Base-by-base conservation (phyloP, 2,329 filamentous ascomycete species). In the Immersiporthe knoxdaviesiana region DNA sequence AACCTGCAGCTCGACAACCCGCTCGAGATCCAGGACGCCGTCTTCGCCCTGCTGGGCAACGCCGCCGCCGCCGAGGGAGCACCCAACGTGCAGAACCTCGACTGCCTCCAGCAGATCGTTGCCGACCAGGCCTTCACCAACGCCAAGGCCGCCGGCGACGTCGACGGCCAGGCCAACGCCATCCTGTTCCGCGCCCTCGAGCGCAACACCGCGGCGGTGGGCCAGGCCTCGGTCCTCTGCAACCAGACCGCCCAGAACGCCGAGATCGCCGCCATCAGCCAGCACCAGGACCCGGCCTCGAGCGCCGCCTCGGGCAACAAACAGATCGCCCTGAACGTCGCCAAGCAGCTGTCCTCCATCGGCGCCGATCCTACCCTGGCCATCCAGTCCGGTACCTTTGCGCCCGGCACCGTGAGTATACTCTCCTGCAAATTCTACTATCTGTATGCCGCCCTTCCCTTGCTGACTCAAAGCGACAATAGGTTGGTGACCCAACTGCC, bases 71-170 rank as follows among this genome's bases (percentile, higher is more conserved):
- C 78, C 3, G 73, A 74, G 0, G 84, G 84, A 21, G 72, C 65
- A 12, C 62, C 62, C 18, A 63, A 35, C n/a, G 69, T 72, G 44
- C 61, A 70, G 37, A 72, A 72, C 63, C 41, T 71, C 16, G 70
- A 71, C 65, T 72, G 71, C 35, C 69, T 72, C 0, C 67, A 72
- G 54, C 71, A 72, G 44, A 78, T 78, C 59, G 79, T 76, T 24
- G 81, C 81, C n/a, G 81, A 83, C 71, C 80, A 81, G 72, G 81
- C 81, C 27, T 83, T 83, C 75, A 83, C 80, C 71, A 83, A 83
- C 68, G 81, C 81, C 44, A 83, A 83, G 72, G 80, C 75, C 1
- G 77, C 77, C 39, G 78, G 78, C 24, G 79, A 83, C 73, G 74
- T 81, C 24, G 74, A 77, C 4, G 80, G 80, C 60, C 80, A 81